Evolutionary conservation across 1,139 yeast genomes (phyloP), one percentile per base, ranked within the genome.

Genomic region (Nematodospora anomalae): DNA sequence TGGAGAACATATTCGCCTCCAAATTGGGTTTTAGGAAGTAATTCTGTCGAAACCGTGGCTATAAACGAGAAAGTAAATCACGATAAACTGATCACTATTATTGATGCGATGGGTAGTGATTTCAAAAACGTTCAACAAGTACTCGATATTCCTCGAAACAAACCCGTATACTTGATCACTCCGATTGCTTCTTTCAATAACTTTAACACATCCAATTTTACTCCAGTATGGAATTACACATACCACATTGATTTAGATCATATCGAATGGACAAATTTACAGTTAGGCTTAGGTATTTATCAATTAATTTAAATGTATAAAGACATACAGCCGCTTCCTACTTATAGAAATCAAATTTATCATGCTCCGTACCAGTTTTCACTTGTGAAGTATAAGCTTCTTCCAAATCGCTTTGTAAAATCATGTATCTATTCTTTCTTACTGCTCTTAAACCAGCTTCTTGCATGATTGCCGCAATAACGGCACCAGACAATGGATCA

Each of bases 371-470:
- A 41, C 95, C 96, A 4, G 96, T 78, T 74, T 92, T 94, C 47
- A 94, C 97, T 72, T 92, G 97, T 36, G 96, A 71, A 42, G 95
- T 85, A 66, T 94, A 94, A 6, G 98, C 98, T 67, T 94, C 98
- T 60, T 94, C 98, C 59, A 94, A 74, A 67, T 94, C 99, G 55
- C 83, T 80, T 67, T 92, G 97, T 56, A 94, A 72, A 50, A 94
- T 92, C 67, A 94, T 95, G 63, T 92, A 92, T 65, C 99, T 81
- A 64, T 92, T 92, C 72, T 92, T 92, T 68, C 99, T 83, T 34
- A 94, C 97, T 1, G 99, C 99, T 52, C 97, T 80, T 51, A 94
- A 76, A 48, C 99, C 99, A 20, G 99, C 99, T 67, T 94, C 99
- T 75, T 94, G 98, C 98, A 94, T 92, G 51, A 94, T 92, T 18